Evolutionary conservation across 495 filamentous ascomycete genomes (phyloP), one percentile per base, ranked within the genome.

Genomic region (Penicillium taxi): DNA sequence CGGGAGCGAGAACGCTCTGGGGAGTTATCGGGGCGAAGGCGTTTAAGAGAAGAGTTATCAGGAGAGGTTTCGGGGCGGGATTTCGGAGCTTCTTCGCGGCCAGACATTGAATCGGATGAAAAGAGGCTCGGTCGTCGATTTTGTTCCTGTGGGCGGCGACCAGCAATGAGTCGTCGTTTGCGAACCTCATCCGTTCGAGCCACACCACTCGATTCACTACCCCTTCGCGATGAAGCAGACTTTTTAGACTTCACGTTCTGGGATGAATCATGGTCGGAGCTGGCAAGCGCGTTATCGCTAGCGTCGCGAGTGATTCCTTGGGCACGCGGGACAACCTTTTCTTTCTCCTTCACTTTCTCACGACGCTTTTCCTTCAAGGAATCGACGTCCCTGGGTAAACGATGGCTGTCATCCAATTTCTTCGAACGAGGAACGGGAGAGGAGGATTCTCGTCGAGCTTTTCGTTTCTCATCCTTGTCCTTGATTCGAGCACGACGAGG

Each of bases 1-100:
- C 67, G 60, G 23, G 67, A 66, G 18, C 69, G 70, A 33, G 67
- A 72, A 39, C 76, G 66, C 30, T 82, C 78, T 2, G 83, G 82
- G 3, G 80, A 84, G 9, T 67, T 70, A 48, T 82, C 86, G 35
- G 67, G 64, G 25, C 82, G 74, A 44, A 76, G 72, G 27, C 83
- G 73, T 49, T 86, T 88, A 31, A 75, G 37, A 7, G 55, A 53
- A 11, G 53, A 39, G 4, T 43, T 32, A 23, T 64, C 60, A 62
- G 41, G 22, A 20, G 39, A 35, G 15, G 42, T 39, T 30, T 58
- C 56, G 39, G 43, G 61, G 67, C 44, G 73, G 42, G 35, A 28
- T 35, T 53, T 64, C 16, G 46, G 29, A 15, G 36, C 43, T 38
- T 69, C 67, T 29, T 64, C 62, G 0, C 59, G 59, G 4, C 61